phyloP scores from a whole-genome alignment of 2,329 filamentous ascomycete species.

The Trichophyton equinum region DNA sequence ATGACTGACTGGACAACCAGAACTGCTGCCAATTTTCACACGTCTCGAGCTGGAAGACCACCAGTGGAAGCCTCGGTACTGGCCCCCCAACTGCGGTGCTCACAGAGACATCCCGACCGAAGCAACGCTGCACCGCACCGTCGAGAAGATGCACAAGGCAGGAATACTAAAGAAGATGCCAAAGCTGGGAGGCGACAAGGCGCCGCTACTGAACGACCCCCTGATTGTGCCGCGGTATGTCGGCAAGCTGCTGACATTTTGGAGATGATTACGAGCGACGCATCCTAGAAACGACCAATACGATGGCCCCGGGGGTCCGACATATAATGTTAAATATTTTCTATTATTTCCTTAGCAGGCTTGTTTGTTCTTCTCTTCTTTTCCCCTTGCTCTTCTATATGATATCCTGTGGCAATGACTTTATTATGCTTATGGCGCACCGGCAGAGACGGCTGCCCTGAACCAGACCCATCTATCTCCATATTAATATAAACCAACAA shows the following conservation, averaged over 20 bases:
- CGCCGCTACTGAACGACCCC: constrained; percentile 12
- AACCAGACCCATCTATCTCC: not conserved
- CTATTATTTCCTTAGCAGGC: not conserved
- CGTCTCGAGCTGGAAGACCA: constrained; percentile 26
- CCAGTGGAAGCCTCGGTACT: constrained; percentile 25
- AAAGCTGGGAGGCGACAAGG: constrained; percentile 14
- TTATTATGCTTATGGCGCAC: not conserved
- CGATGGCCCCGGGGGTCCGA: not conserved
- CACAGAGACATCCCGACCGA: constrained; percentile 23
- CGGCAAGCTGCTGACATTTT: constrained; percentile 7
- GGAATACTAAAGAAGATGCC: constrained; percentile 17
- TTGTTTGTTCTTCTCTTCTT: not conserved
- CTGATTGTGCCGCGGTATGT: constrained; percentile 8
- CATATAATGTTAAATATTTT: not conserved
- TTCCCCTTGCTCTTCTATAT: not conserved
- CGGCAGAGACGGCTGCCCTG: not conserved
- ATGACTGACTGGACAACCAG: constrained; percentile 11
- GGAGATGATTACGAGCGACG: constrained; percentile 8
- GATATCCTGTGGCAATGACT: not conserved
- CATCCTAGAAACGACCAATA: too few relatives aligned
- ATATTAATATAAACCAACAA: not conserved
- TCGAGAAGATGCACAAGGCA: constrained; percentile 19
- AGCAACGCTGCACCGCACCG: constrained; percentile 22
- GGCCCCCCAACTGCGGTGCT: constrained; percentile 26
- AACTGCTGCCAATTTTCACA: constrained; percentile 26